Percentiles rank a stretch among this genome's conserved stretches.
Conservation (phyloP, 371 early-diverging fungal genomes). For the Dichotomocladium elegans region DNA sequence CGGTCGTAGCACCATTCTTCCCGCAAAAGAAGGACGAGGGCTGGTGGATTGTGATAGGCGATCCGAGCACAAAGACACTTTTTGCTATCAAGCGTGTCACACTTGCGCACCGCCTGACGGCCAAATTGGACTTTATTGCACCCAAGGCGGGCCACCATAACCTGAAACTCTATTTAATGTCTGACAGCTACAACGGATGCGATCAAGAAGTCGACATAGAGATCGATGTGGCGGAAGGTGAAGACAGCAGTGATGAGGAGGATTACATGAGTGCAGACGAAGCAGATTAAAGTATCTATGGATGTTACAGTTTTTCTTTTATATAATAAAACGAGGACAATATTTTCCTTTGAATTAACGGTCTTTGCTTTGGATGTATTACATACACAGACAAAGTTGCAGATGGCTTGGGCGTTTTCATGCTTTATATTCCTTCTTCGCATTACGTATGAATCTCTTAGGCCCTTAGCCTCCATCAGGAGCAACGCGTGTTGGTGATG, state of each 20-base stretch:
- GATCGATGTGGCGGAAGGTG: conserved; percentile 63
- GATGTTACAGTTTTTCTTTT: no score
- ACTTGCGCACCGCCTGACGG: conserved; percentile 59
- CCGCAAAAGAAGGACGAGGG: conserved; percentile 89
- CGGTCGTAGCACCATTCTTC: conserved; percentile 89
- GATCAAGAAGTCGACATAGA: conserved; percentile 92
- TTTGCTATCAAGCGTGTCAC: conserved; percentile 89
- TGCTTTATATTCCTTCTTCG: no score
- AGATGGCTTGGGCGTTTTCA: no score
- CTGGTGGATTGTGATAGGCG: conserved; percentile 96
- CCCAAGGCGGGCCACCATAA: conserved; percentile 62
- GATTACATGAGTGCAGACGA: conserved; percentile 2
- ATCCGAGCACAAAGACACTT: conserved; percentile 71
- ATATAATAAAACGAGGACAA: no score
- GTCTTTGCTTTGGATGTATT: no score
- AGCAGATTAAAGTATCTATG: neutral
- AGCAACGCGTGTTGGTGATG: no score
- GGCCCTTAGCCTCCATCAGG: no score
- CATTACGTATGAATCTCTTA: no score
- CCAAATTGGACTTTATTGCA: conserved; percentile 85
- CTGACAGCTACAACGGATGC: conserved; percentile 89
- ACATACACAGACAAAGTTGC: no score
- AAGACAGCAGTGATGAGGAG: conserved; percentile 25
- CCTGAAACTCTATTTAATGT: conserved; percentile 86
- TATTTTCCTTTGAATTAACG: no score